phyloP scores from a whole-genome alignment of 2,329 filamentous ascomycete species.

The Colletotrichum karsti region DNA sequence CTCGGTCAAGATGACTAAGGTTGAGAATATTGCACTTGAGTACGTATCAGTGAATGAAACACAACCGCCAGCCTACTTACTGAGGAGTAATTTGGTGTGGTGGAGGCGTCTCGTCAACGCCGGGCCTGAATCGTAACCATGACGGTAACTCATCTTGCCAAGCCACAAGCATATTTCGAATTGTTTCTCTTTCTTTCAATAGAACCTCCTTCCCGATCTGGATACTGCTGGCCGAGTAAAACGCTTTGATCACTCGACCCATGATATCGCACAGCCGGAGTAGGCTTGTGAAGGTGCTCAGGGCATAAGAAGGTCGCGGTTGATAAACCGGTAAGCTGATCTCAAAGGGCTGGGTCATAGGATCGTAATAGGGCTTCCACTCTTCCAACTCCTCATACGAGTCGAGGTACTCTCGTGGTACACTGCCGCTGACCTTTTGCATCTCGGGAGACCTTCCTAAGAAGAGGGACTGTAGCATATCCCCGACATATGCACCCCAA shows the following conservation, averaged over 20 bases:
- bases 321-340: neutral
- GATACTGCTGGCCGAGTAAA: neutral
- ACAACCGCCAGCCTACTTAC: rapidly evolving
- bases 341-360: neutral
- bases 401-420: neutral
- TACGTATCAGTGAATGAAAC: neutral
- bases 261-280: neutral
- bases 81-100: neutral
- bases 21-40: neutral
- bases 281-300: neutral
- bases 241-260: neutral
- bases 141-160: neutral
- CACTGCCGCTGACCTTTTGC: neutral
- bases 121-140: neutral
- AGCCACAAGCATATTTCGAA: neutral
- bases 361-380: neutral
- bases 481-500: neutral
- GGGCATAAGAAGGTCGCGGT: neutral
- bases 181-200: neutral
- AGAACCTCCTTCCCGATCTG: neutral
- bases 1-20: neutral
- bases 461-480: neutral
- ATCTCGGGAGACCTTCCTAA: neutral
- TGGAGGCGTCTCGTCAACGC: neutral
- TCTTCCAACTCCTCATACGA: neutral